Base-by-base conservation (phyloP, 768 basidiomycete species). In the Lactarius sanguifluus region DNA sequence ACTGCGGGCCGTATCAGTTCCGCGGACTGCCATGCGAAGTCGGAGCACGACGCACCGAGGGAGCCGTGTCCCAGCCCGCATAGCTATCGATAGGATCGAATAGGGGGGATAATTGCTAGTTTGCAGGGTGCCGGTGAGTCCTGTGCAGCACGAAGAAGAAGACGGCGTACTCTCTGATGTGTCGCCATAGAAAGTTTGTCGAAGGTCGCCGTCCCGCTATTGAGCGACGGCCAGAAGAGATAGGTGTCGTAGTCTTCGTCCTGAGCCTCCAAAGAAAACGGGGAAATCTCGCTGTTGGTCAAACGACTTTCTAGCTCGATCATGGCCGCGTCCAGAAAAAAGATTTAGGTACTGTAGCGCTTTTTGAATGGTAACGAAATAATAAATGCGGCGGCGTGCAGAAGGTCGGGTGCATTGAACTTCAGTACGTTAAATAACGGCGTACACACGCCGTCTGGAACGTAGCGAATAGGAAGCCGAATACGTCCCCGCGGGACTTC, bases 231-330 rank as follows among this genome's bases (percentile, higher is more conserved):
- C 67, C 67, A 69, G 47, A 65, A 69, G 45, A 69, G 64, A 30
- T 65, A 69, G 40, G 57, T 61, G 40, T 69, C 67, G 50, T 69
- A 69, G 64, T 69, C 67, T 56, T 69, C 67, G 32, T 69, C 67
- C 15, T 25, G 59, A 16, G 45, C 57, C 23, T 62, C 64, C 25
- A 68, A 47, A 30, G 55, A 57, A 30, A 61, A 36, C 2, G 64
- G 43, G 18, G 41, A 61, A 5, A n/a, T 18, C 16, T 32, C 54
- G 4, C 32, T 47, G 52, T 28, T 61, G 34, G 64, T 45, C 23
- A 34, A 34, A 28, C n/a, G 18, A 40, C 15, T 40, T 32, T 57
- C 34, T 32, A 34, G n/a, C 28, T 36, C 20, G 18, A 55, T 50
- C 59, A 66, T 66, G 60, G 20, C 54, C 28, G 13, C 13, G 60